A percentile compares a stretch with the other conserved stretches of the same genome.
Conservation (phyloP, 768 basidiomycete genomes). For the Tulasnella sp. region DNA sequence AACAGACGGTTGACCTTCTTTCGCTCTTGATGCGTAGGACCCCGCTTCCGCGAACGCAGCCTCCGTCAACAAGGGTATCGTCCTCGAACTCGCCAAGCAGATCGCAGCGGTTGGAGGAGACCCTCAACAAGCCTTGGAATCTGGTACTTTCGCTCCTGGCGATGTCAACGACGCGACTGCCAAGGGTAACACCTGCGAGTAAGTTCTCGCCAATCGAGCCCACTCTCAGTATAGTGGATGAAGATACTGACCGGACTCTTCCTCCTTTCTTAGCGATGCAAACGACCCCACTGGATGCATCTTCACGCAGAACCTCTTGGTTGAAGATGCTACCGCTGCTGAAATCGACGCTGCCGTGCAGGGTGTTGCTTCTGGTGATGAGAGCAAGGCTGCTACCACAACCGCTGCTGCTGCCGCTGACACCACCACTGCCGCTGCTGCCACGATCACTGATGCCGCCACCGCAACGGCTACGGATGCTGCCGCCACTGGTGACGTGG, state of each 20-base stretch:
- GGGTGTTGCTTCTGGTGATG: constrained; percentile 16
- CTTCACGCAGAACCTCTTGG: constrained; percentile 52
- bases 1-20: too few species aligned
- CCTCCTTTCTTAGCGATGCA: constrained; percentile 27
- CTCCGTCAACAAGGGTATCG: constrained; percentile 54
- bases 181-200: constrained; percentile 49
- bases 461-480: constrained; percentile 17
- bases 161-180: constrained; percentile 44
- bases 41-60: constrained; percentile 53
- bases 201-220: neutral
- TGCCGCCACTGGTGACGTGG: constrained; percentile 20
- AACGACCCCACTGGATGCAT: constrained; percentile 55
- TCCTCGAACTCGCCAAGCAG: constrained; percentile 54
- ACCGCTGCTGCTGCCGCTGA: constrained; percentile 2
- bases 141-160: constrained; percentile 58
- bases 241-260: neutral
- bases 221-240: neutral
- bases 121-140: constrained; percentile 48
- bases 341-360: constrained; percentile 45
- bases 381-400: neutral
- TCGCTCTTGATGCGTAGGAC: constrained; percentile 40
- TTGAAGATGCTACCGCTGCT: constrained; percentile 46
- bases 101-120: constrained; percentile 57
- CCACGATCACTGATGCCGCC: constrained; percentile 19
- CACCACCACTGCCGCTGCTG: neutral